phyloP scores from a whole-genome alignment of 352 stramenopile species.

The Phytopythium helicoides region DNA sequence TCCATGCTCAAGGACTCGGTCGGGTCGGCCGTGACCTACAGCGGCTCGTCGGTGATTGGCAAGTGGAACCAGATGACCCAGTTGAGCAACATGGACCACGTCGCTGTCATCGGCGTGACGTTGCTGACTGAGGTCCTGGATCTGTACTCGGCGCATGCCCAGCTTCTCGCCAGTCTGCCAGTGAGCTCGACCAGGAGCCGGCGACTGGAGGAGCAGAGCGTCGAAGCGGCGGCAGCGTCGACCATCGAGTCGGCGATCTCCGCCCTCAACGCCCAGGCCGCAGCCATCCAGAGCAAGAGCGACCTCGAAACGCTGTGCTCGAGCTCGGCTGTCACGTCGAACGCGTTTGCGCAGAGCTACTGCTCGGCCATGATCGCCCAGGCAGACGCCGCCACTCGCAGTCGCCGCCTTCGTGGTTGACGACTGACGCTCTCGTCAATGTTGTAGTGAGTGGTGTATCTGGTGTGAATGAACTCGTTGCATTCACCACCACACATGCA shows the following conservation, averaged over 20 bases:
- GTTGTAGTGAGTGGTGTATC: too few relatives aligned
- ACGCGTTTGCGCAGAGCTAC: constrained; percentile 6
- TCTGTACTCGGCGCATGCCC: not conserved
- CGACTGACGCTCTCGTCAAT: not conserved
- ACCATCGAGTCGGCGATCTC: not conserved
- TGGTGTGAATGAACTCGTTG: too few relatives aligned
- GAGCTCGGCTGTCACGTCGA: constrained; percentile 1
- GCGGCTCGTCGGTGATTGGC: constrained; percentile 26
- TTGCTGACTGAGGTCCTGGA: constrained; percentile 8
- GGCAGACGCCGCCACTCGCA: not conserved
- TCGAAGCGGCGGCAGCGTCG: constrained; percentile 3
- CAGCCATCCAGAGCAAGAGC: not conserved
- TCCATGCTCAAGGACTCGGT: constrained; percentile 38
- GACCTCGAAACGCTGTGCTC: constrained; percentile 6
- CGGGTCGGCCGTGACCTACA: constrained; percentile 21
- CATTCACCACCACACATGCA: too few relatives aligned
- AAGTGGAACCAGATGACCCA: constrained; percentile 55
- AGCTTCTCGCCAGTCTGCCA: not conserved
- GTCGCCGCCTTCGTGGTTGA: constrained; percentile 4
- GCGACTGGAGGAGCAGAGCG: not conserved
- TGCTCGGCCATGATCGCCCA: constrained; percentile 6
- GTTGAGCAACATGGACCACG: constrained; percentile 42
- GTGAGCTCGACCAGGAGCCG: not conserved
- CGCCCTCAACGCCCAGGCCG: constrained; percentile 1
- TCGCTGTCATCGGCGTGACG: constrained; percentile 39